Percentiles rank a stretch among this genome's conserved stretches.
phyloP scores from a whole-genome alignment of 176 grass and related monocot species.

The Zoysia pacifica region DNA sequence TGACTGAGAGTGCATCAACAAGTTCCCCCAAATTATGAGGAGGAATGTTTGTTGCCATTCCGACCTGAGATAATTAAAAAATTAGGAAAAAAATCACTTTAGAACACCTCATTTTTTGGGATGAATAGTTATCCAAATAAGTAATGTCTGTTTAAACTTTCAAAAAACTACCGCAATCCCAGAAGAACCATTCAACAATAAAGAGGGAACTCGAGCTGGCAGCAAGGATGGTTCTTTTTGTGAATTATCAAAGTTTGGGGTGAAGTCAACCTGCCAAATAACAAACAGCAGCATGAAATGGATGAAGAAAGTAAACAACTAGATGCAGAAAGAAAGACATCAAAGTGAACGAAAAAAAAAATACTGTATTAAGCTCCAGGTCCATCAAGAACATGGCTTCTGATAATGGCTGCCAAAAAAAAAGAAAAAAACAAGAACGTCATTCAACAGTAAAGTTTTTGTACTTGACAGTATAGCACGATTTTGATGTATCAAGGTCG shows the following conservation, averaged over 20 bases:
- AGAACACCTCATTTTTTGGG: neutral
- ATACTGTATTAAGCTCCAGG: constrained; percentile 86
- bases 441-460: constrained; percentile 1
- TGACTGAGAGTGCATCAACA: constrained; percentile 84
- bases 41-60: constrained; percentile 99
- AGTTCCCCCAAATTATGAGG: constrained; percentile 95
- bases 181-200: constrained; percentile 89
- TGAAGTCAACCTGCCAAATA: constrained; percentile 73
- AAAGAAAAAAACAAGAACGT: constrained; percentile 42
- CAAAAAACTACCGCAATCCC: constrained; percentile 77
- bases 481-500: neutral
- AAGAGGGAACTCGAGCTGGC: constrained; percentile 81
- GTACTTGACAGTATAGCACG: neutral
- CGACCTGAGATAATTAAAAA: constrained; percentile 61
- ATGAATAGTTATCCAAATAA: constrained; percentile 19
- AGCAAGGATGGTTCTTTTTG: constrained; percentile 94
- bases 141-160: constrained; percentile 24
- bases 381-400: constrained; percentile 98
- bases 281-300: constrained; percentile 34
- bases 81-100: constrained; percentile 18
- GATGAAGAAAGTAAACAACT: constrained; percentile 30
- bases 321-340: neutral
- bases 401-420: constrained; percentile 56
- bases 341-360: constrained; percentile 17
- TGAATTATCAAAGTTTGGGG: constrained; percentile 95